Conservation (phyloP, 768 basidiomycete genomes). For the Cubamyces sp. region DNA sequence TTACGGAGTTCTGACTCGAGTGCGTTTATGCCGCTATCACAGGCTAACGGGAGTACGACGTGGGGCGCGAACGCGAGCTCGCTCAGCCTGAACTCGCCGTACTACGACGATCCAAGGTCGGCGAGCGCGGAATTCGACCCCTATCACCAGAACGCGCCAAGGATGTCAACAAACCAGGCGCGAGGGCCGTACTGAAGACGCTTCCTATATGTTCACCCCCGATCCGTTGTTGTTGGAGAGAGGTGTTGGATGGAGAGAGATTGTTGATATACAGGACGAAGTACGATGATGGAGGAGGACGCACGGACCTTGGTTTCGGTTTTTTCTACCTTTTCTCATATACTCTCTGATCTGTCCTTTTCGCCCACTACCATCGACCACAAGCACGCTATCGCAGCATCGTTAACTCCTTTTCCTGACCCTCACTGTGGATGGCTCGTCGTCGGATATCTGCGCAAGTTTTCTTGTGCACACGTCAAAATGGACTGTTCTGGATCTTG, state of each 20-base stretch:
- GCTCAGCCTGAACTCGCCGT: conserved; percentile 46
- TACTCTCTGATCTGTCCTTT: conserved; percentile 16
- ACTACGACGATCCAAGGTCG: conserved; percentile 39
- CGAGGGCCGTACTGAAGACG: conserved; percentile 21
- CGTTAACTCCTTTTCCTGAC: neutral
- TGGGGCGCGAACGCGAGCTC: conserved; percentile 58
- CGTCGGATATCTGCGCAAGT: neutral
- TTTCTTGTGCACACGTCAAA: neutral
- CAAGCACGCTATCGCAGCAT: conserved; percentile 20
- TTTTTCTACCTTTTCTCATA: conserved; percentile 2
- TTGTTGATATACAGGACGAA: conserved; percentile 5
- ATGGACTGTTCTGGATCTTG: no score
- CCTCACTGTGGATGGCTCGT: neutral
- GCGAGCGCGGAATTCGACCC: conserved; percentile 43
- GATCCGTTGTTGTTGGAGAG: neutral
- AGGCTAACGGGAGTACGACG: conserved; percentile 57
- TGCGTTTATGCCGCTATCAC: conserved; percentile 72
- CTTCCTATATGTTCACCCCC: neutral
- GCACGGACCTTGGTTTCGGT: conserved; percentile 25
- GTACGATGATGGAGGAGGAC: conserved; percentile 16
- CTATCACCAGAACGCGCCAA: conserved; percentile 36
- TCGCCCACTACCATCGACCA: neutral
- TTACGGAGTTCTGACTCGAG: conserved; percentile 63
- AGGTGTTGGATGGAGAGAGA: neutral
- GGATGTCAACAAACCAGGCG: conserved; percentile 32